phyloP scores from a whole-genome alignment of 1,284 basidiomycete genomes.

The Chalciporus sp. region DNA sequence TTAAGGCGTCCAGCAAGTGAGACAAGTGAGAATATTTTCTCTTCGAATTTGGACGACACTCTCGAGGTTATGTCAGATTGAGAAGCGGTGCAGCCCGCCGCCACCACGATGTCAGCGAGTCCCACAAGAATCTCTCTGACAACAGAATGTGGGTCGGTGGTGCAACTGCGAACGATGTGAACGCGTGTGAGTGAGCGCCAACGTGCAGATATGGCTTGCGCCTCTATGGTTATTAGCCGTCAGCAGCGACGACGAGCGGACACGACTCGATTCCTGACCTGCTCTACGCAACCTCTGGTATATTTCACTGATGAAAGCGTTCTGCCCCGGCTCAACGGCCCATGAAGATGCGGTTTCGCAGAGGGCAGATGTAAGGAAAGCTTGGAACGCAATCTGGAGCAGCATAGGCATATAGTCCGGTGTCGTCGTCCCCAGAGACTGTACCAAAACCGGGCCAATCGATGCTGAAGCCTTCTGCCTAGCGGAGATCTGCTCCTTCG shows the following conservation, averaged over 20 bases:
- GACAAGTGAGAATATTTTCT: slow-evolving; percentile 20
- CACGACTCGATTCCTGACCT: slow-evolving; percentile 3
- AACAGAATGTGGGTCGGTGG: neutral
- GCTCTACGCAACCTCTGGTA: slow-evolving; percentile 11
- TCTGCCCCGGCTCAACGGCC: slow-evolving; percentile 5
- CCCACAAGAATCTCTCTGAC: slow-evolving; percentile 3
- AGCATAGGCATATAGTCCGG: slow-evolving; percentile 7
- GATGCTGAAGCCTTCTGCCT: neutral
- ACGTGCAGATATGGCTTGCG: slow-evolving; percentile 10
- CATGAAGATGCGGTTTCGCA: slow-evolving; percentile 7
- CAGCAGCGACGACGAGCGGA: neutral
- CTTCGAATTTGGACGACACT: slow-evolving; percentile 16
- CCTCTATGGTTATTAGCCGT: slow-evolving; percentile 3
- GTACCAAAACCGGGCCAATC: slow-evolving; percentile 1
- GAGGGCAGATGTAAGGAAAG: slow-evolving; percentile 6
- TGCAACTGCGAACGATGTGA: slow-evolving; percentile 1
- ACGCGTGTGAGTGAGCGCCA: slow-evolving; percentile 12
- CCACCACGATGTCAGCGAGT: slow-evolving; percentile 17
- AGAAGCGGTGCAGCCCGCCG: slow-evolving; percentile 16
- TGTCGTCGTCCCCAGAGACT: neutral
- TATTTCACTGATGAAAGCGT: slow-evolving; percentile 6
- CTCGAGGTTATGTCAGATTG: slow-evolving; percentile 10
- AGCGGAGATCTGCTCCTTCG: neutral
- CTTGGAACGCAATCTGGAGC: slow-evolving; percentile 12
- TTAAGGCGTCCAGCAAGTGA: slow-evolving; percentile 19